These are phyloP conservation scores for Desmodesmus armatus DNA, from an alignment of 139 green algal species.

Conservation along the genomic window DNA sequence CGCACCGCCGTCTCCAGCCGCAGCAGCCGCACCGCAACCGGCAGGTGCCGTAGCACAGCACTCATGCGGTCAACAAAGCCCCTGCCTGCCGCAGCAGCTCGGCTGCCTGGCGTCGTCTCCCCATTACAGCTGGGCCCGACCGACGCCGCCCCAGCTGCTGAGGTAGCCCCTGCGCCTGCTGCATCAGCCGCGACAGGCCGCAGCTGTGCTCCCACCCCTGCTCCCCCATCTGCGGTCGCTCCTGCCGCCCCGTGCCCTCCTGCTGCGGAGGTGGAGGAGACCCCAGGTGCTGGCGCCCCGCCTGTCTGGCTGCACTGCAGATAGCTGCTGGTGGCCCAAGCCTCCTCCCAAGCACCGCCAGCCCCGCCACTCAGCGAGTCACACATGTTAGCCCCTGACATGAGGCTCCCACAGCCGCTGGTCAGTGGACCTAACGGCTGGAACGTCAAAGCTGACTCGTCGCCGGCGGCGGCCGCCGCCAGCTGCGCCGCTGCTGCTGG, in stretches of 20 bases:
- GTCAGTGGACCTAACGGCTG: no score
- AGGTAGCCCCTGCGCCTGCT: background rate
- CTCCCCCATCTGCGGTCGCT: no score
- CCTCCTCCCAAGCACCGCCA: no score
- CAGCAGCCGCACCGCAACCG: constrained; percentile 20
- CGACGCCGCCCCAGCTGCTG: background rate
- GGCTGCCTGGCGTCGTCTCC: no score
- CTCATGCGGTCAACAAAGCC: background rate
- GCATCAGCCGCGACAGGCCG: background rate
- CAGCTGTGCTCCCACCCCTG: background rate
- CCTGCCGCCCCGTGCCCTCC: no score
- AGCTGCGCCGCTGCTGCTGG: constrained; percentile 17
- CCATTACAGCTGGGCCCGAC: background rate
- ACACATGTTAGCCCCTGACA: no score
- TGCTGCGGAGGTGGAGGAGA: no score
- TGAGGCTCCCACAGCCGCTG: no score
- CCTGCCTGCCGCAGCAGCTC: background rate
- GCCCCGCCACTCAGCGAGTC: no score
- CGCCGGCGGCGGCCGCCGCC: constrained; percentile 17
- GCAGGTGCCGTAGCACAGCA: constrained; percentile 6
- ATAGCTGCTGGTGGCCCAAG: no score
- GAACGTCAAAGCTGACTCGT: background rate
- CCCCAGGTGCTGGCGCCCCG: no score
- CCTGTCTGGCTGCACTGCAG: no score
- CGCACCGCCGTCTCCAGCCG: constrained; percentile 2